Conservation (phyloP, 2,329 filamentous ascomycete species). For the Phyllosticta paracitricarpa region DNA sequence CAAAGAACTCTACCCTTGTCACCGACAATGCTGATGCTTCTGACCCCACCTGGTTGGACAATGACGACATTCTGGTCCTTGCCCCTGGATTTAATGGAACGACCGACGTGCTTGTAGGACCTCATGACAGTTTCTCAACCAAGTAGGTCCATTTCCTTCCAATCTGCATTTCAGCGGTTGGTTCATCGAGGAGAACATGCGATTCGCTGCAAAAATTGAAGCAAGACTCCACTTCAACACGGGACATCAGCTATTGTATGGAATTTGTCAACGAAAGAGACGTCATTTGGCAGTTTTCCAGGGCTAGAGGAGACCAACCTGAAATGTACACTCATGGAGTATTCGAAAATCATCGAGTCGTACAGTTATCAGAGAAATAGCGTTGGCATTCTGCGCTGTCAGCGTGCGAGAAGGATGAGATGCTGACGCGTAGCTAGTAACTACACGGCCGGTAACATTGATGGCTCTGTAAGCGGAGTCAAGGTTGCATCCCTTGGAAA, state of each 20-base stretch:
- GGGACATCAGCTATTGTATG: too few relatives aligned
- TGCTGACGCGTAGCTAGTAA: conserved; percentile 17
- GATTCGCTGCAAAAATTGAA: too few relatives aligned
- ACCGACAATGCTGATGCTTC: conserved; percentile 54
- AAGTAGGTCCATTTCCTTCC: conserved; percentile 16
- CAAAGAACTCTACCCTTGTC: conserved; percentile 55
- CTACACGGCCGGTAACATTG: conserved; percentile 34
- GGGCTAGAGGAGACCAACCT: too few relatives aligned
- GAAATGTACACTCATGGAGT: too few relatives aligned
- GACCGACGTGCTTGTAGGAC: conserved; percentile 29
- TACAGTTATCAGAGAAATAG: too few relatives aligned
- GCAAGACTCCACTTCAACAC: too few relatives aligned
- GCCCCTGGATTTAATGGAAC: conserved; percentile 32
- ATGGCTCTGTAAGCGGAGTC: conserved; percentile 39
- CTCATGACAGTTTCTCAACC: conserved; percentile 21
- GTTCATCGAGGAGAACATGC: neutral
- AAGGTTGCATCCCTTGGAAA: conserved; percentile 32
- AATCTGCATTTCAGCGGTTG: neutral
- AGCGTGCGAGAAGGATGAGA: neutral
- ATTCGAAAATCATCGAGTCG: too few relatives aligned
- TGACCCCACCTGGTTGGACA: conserved; percentile 69
- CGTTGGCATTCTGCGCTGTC: too few relatives aligned
- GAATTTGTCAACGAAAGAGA: too few relatives aligned
- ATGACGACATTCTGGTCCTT: conserved; percentile 49
- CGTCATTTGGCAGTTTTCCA: too few relatives aligned